Evolutionary conservation across 1,284 basidiomycete species (phyloP), one percentile per base, ranked within the genome.

Genomic region (Fereydounia khargensis): DNA sequence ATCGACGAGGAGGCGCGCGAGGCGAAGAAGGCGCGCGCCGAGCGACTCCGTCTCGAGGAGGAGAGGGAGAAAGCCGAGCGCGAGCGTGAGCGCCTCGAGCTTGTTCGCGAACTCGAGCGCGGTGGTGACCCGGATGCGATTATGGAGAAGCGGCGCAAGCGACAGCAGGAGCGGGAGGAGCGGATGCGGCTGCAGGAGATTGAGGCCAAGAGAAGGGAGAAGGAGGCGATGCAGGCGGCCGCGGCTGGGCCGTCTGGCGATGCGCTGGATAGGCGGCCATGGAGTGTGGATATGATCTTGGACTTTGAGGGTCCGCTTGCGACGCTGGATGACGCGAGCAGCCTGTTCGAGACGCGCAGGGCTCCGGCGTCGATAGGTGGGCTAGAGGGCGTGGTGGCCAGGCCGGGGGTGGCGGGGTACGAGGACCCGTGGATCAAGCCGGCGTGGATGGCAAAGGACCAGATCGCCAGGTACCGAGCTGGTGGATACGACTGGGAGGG

Each of bases 221-320:
- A 52, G 21, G 55, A 59, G 32, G 51, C 48, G 6, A 40, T 44
- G 10, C 51, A 51, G 17, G 38, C 43, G 4, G 47, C 39, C 7
- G 50, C 36, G 9, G 28, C 18, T 9, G 32, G 25, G 23, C 17
- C 33, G 14, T 42, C 42, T 41, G 33, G 35, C 17, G 41, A 42
- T 21, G 42, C 47, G 23, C 19, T 24, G 8, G 50, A 52, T 14
- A 44, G 49, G 27, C 27, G 51, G 27, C 41, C 45, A 3, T 70
- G 51, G 52, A 49, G 31, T n/a, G n/a, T 61, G 14, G 63, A 66
- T 23, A 69, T 64, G 57, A 18, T 68, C 17, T 48, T 52, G 16
- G 68, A 72, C 50, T 74, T 66, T 40, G 49, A 47, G 22, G 73
- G 70, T 0, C 61, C 73, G 3, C 34, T 73, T 35, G 70, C 73